A percentile compares a stretch with the other conserved stretches of the same genome.
Evolutionary conservation across 202 grass and related monocot species (phyloP).

Genomic region (Brachypodium distachyon): DNA sequence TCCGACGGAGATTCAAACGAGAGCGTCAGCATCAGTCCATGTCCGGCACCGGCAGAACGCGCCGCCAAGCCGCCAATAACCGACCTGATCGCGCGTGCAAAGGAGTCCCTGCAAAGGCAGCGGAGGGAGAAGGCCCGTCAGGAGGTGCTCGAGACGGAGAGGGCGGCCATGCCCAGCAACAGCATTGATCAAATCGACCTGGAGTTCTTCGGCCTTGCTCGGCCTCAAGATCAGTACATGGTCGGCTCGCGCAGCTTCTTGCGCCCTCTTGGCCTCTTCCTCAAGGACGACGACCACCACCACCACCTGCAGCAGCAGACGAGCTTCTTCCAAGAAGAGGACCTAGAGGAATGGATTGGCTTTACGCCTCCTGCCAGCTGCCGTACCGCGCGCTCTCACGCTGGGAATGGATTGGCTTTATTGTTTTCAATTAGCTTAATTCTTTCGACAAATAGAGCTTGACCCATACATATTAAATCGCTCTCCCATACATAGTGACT

Average conservation of each 20-base stretch:
- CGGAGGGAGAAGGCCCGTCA: slow-evolving; percentile 6
- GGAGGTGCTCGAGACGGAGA: neutral
- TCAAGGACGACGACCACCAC: neutral
- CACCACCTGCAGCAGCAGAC: neutral
- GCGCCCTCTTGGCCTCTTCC: slow-evolving; percentile 14
- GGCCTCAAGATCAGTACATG: slow-evolving; percentile 19
- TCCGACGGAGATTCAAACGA: neutral
- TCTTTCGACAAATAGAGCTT: too few relatives aligned
- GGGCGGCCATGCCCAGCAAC: neutral
- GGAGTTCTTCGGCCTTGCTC: slow-evolving; percentile 5
- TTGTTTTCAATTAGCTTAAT: too few relatives aligned
- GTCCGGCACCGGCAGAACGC: neutral
- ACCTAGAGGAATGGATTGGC: slow-evolving; percentile 21
- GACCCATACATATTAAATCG: too few relatives aligned
- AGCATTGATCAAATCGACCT: slow-evolving; percentile 1
- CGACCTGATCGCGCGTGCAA: slow-evolving; percentile 10
- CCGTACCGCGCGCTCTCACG: too few relatives aligned
- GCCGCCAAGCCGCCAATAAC: neutral
- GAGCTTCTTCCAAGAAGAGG: neutral
- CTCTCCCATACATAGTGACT: too few relatives aligned
- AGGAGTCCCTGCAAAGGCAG: neutral
- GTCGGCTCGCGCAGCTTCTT: neutral
- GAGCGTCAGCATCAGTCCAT: neutral
- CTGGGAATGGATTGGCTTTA: too few relatives aligned
- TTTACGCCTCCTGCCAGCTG: too few relatives aligned